Evolutionary conservation across 345 rosid genomes (phyloP).

Genomic region (Populus pruinosa): DNA sequence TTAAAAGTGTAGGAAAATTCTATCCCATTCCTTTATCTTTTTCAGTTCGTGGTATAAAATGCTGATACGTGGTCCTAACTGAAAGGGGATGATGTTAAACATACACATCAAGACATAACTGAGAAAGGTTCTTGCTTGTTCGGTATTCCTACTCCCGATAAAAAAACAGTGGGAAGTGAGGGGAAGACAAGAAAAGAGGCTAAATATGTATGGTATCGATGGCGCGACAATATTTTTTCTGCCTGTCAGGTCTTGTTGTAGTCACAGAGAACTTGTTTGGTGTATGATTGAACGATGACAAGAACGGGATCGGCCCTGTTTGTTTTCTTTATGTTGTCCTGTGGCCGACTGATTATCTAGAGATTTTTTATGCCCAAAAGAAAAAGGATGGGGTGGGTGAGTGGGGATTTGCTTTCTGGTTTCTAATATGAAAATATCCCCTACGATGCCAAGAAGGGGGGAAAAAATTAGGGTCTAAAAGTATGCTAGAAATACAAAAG

Average conservation of each 20-base stretch:
- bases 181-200: not conserved
- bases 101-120: no score
- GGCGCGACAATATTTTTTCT: not conserved
- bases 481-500: not conserved
- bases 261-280: not conserved
- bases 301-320: not conserved
- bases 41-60: not conserved
- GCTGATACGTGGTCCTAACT: not conserved
- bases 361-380: not conserved
- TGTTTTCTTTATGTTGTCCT: not conserved
- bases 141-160: not conserved
- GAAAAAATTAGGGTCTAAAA: not conserved
- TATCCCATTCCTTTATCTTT: not conserved
- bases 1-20: not conserved
- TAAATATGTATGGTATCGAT: not conserved
- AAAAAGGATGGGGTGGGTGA: not conserved
- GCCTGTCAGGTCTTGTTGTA: not conserved
- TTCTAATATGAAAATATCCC: not conserved
- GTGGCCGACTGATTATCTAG: not conserved
- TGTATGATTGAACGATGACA: not conserved
- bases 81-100: not conserved
- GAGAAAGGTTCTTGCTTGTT: not conserved
- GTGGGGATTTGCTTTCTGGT: not conserved
- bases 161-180: not conserved
- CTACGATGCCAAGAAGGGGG: not conserved